A percentile compares a stretch with the other conserved stretches of the same genome.
These are phyloP conservation scores for Periconia digitata DNA, from an alignment of 2,329 filamentous ascomycete genomes.

Conservation along the genomic window DNA sequence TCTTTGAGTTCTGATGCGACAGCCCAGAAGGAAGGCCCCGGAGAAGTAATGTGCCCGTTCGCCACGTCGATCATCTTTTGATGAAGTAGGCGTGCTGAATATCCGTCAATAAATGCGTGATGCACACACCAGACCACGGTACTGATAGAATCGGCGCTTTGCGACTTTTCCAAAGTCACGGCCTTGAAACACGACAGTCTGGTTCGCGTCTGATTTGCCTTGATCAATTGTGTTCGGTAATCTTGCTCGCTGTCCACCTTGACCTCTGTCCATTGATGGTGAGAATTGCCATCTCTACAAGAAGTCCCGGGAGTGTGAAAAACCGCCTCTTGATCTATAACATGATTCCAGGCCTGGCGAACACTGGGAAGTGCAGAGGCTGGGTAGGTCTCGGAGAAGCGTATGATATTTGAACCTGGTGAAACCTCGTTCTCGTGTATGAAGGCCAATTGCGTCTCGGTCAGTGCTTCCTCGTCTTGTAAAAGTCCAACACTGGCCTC, in stretches of 20 bases:
- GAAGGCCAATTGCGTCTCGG: conserved; percentile 2
- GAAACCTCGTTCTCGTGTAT: background rate
- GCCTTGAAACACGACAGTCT: background rate
- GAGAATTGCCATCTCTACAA: no score
- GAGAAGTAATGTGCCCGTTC: conserved; percentile 1
- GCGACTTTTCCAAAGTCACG: background rate
- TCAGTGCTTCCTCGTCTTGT: background rate
- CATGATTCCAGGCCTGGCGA: conserved; percentile 26
- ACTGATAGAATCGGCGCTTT: background rate
- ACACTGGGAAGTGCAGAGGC: conserved; percentile 4
- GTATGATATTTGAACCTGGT: conserved; percentile 1
- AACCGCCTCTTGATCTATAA: conserved; percentile 24
- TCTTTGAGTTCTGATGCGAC: conserved; percentile 5
- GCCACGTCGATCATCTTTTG: conserved; percentile 18
- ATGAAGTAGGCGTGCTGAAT: conserved; percentile 23
- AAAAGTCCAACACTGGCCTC: no score
- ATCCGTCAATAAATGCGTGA: conserved; percentile 39
- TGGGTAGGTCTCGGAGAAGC: background rate
- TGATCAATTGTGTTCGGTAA: background rate
- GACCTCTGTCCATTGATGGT: conserved; percentile 1
- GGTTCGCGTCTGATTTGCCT: no score
- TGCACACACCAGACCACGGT: conserved; percentile 37
- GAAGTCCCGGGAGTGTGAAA: conserved; percentile 3
- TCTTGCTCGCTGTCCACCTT: background rate
- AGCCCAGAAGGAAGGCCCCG: conserved; percentile 1